Evolutionary conservation across 441 rosid genomes (phyloP).

Genomic region (Kokia cookei): DNA sequence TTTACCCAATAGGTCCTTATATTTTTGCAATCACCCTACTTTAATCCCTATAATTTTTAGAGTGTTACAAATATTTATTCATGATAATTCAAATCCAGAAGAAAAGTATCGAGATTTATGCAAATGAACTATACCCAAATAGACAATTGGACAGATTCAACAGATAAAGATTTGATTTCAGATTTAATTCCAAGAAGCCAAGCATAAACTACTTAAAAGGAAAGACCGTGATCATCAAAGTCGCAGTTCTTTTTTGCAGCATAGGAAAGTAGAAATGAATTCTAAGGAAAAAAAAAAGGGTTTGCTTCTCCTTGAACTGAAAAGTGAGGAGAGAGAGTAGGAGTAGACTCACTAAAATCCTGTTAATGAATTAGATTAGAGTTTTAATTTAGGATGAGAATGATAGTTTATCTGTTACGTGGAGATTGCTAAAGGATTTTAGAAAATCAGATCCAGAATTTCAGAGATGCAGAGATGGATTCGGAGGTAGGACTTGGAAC

Average conservation of each 20-base stretch:
- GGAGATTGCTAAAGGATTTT: neutral
- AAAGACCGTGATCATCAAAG: neutral
- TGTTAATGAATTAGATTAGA: neutral
- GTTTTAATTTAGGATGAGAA: neutral
- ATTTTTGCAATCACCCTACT: too few relatives aligned
- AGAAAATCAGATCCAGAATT: conserved; percentile 6
- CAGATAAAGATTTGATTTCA: conserved; percentile 11
- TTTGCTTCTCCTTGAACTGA: neutral
- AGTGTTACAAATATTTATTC: too few relatives aligned
- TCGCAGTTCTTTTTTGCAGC: neutral
- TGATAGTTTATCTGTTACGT: neutral
- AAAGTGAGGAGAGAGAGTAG: neutral
- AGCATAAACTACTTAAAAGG: neutral
- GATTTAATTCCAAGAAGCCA: neutral
- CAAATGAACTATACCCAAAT: conserved; percentile 41
- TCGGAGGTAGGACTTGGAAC: neutral
- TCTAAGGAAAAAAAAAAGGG: neutral
- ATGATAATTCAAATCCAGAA: conserved; percentile 42
- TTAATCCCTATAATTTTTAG: too few relatives aligned
- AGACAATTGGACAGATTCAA: conserved; percentile 4
- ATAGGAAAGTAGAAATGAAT: neutral
- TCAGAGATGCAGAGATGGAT: neutral
- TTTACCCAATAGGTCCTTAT: too few relatives aligned
- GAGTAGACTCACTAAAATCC: neutral
- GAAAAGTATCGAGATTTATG: conserved; percentile 14